Percentiles rank a stretch among this genome's conserved stretches.
Evolutionary conservation across 2,329 filamentous ascomycete species (phyloP).

Genomic region (Saccharata proteae): DNA sequence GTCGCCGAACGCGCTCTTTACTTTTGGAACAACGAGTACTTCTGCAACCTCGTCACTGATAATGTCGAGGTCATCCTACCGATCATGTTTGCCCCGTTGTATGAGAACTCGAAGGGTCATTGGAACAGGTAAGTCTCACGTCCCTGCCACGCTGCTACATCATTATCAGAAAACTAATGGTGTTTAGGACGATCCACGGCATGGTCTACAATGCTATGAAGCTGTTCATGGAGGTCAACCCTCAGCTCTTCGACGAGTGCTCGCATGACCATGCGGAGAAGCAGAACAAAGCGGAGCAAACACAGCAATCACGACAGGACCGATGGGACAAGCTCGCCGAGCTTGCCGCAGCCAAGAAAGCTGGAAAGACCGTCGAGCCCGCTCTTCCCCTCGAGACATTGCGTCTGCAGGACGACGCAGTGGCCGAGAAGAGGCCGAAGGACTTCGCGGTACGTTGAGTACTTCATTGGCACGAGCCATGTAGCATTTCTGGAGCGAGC

Average conservation of each 20-base stretch:
- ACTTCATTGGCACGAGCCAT: constrained; percentile 20
- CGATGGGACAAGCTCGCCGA: constrained; percentile 83
- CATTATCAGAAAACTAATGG: constrained; percentile 22
- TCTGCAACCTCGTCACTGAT: constrained; percentile 97
- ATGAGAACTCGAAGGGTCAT: constrained; percentile 97
- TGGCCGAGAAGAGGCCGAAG: constrained; percentile 25
- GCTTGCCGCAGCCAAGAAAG: constrained; percentile 61
- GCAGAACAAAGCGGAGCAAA: constrained; percentile 79
- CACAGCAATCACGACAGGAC: constrained; percentile 67
- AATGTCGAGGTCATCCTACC: constrained; percentile 97
- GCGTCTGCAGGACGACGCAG: constrained; percentile 67
- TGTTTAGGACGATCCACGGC: constrained; percentile 79
- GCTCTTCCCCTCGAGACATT: constrained; percentile 57
- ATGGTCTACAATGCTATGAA: constrained; percentile 99
- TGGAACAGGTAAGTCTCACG: constrained; percentile 72
- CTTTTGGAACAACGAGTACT: constrained; percentile 99
- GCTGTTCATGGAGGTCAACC: constrained; percentile 99
- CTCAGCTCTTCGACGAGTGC: constrained; percentile 95
- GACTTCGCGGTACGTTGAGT: constrained; percentile 31
- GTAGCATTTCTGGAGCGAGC: constrained; percentile 24
- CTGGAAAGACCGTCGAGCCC: constrained; percentile 20
- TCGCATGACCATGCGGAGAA: constrained; percentile 96
- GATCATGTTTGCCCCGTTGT: constrained; percentile 97
- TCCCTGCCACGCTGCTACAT: not conserved
- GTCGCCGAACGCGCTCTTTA: constrained; percentile 94